These are phyloP conservation scores for Dictyostelium firmibasis DNA, from an alignment of 78 protist species.

Conservation along the genomic window DNA sequence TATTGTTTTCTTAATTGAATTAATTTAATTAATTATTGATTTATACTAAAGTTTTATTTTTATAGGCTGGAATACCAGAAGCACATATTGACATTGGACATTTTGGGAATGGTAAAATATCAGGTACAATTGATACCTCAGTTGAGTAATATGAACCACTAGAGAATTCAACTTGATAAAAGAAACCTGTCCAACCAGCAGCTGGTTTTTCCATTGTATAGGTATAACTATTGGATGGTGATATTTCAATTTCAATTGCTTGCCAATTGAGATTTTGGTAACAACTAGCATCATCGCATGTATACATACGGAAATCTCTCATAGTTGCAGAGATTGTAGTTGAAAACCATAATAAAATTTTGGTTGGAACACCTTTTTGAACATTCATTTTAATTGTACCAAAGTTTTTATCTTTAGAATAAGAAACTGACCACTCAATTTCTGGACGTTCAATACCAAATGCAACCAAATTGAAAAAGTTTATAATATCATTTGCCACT, in stretches of 20 bases:
- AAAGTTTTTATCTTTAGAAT: not conserved
- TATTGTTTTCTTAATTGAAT: too few species aligned
- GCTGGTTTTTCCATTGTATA: not conserved
- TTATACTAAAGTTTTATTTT: not conserved
- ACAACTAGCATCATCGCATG: not conserved
- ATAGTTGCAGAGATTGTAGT: not conserved
- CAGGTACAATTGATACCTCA: slow-evolving; percentile 3
- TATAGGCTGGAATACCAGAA: not conserved
- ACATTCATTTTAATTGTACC: not conserved
- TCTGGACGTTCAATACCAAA: not conserved
- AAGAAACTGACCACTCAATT: slow-evolving; percentile 35
- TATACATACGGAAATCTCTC: slow-evolving; percentile 30
- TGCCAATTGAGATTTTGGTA: not conserved
- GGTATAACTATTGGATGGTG: not conserved
- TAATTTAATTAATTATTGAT: not conserved
- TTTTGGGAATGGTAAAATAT: not conserved
- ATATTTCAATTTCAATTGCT: not conserved
- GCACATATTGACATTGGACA: not conserved
- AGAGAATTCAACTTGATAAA: not conserved
- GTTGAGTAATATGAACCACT: not conserved
- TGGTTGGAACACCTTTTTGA: not conserved
- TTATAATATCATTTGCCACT: not conserved
- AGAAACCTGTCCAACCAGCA: slow-evolving; percentile 24
- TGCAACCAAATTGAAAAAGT: not conserved
- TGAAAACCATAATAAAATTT: not conserved